Percentiles rank a stretch among this genome's conserved stretches.
Conservation (phyloP, 768 basidiomycete species). For the Tulasnella sp. region DNA sequence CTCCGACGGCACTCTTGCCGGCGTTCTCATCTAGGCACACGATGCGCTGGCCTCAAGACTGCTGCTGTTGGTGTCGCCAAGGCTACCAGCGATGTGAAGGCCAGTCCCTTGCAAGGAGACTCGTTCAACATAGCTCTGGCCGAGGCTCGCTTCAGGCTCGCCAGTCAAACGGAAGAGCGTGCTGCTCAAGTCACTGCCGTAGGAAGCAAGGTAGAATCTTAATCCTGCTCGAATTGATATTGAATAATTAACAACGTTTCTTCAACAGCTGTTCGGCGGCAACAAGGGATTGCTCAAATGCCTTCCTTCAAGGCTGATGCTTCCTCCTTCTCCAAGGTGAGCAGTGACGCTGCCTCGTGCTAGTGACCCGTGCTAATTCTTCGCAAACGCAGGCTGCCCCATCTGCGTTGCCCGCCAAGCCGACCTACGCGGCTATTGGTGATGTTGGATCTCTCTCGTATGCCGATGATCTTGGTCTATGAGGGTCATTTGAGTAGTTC, state of each 20-base stretch:
- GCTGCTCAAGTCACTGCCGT: conserved; percentile 56
- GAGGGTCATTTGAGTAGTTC: background rate
- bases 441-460: conserved; percentile 69
- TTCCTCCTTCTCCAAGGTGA: conserved; percentile 62
- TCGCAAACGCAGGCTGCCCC: conserved; percentile 50
- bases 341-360: conserved; percentile 21
- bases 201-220: conserved; percentile 51
- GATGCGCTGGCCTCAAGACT: conserved; percentile 54
- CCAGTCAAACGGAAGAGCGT: conserved; percentile 57
- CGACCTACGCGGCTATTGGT: conserved; percentile 83
- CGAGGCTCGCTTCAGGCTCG: conserved; percentile 81
- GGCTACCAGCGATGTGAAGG: conserved; percentile 47
- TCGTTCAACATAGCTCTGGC: conserved; percentile 73
- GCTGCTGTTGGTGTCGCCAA: conserved; percentile 62
- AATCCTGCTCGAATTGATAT: conserved; percentile 8
- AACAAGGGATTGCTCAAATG: conserved; percentile 31
- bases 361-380: background rate
- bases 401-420: conserved; percentile 61
- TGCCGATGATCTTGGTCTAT: conserved; percentile 44
- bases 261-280: conserved; percentile 52
- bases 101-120: conserved; percentile 47
- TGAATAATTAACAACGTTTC: conserved; percentile 8
- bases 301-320: conserved; percentile 42
- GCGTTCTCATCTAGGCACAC: conserved; percentile 66
- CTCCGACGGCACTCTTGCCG: conserved; percentile 85